Evolutionary conservation across 345 rosid species (phyloP).

Genomic region (Clarkia xantiana): DNA sequence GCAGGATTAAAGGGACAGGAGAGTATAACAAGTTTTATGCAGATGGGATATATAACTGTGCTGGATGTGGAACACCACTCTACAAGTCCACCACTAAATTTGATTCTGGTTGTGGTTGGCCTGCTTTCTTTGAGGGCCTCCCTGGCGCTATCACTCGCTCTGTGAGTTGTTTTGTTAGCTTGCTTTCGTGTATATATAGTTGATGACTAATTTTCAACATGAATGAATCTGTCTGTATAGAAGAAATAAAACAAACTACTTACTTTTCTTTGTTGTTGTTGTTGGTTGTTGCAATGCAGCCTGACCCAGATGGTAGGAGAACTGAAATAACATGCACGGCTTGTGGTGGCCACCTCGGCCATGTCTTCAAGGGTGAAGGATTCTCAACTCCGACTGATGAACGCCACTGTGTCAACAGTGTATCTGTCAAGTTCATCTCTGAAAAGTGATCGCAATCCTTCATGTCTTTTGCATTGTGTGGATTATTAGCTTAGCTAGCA

Average conservation of each 20-base stretch:
- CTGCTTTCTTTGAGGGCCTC: slow-evolving; percentile 65
- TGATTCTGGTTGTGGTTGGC: slow-evolving; percentile 68
- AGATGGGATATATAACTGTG: slow-evolving; percentile 49
- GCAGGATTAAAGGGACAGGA: slow-evolving; percentile 33
- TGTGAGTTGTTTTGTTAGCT: slow-evolving; percentile 21
- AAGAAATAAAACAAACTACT: too few relatives aligned
- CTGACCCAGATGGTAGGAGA: slow-evolving; percentile 63
- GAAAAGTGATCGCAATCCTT: slow-evolving; percentile 26
- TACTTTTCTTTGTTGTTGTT: neutral
- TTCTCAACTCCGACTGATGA: slow-evolving; percentile 42
- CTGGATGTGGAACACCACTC: slow-evolving; percentile 53
- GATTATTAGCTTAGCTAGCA: too few relatives aligned
- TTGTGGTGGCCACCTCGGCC: slow-evolving; percentile 68
- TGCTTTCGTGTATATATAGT: neutral
- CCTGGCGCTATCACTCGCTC: slow-evolving; percentile 43
- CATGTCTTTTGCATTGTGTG: too few relatives aligned
- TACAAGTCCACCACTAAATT: slow-evolving; percentile 53
- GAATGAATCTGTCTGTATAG: too few relatives aligned
- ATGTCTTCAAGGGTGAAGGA: slow-evolving; percentile 73
- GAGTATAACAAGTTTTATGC: slow-evolving; percentile 36
- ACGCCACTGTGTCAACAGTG: slow-evolving; percentile 66
- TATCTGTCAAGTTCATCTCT: slow-evolving; percentile 47
- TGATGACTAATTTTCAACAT: neutral
- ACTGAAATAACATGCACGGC: slow-evolving; percentile 63
- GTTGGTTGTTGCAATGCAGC: slow-evolving; percentile 22